These are phyloP conservation scores for Penicillium nucicola DNA, from an alignment of 495 filamentous ascomycete species.

Conservation along the genomic window DNA sequence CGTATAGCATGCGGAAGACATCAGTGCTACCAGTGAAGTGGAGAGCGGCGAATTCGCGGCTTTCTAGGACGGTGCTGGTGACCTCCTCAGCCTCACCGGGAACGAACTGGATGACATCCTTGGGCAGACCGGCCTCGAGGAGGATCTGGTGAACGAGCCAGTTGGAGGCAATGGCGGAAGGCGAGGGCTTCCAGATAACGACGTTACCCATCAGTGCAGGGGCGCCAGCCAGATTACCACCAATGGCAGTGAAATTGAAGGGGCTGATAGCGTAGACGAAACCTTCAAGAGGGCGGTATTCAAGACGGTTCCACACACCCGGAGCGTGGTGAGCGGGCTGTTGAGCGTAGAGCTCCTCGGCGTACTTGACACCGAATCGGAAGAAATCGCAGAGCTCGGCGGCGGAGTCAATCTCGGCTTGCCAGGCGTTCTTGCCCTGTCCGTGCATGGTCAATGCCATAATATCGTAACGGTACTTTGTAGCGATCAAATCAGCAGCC, in stretches of 20 bases:
- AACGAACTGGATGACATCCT: conserved; percentile 79
- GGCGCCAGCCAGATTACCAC: conserved; percentile 71
- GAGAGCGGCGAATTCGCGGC: conserved; percentile 70
- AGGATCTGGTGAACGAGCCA: conserved; percentile 80
- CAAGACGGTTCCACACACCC: conserved; percentile 79
- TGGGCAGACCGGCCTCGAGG: conserved; percentile 75
- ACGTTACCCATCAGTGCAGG: conserved; percentile 83
- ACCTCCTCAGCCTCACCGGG: conserved; percentile 77
- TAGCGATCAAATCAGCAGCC: conserved; percentile 81
- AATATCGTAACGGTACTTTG: conserved; percentile 88
- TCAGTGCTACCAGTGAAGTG: conserved; percentile 81
- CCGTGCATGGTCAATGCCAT: conserved; percentile 93
- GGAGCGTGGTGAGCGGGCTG: conserved; percentile 75
- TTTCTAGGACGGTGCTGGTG: conserved; percentile 65
- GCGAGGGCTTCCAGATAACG: conserved; percentile 84
- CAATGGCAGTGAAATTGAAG: conserved; percentile 90
- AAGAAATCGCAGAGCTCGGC: conserved; percentile 92
- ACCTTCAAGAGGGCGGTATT: conserved; percentile 79
- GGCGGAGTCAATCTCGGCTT: conserved; percentile 93
- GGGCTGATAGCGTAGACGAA: conserved; percentile 85
- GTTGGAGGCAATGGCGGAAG: conserved; percentile 71
- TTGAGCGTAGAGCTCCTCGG: conserved; percentile 80
- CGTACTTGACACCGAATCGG: conserved; percentile 80
- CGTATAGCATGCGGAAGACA: conserved; percentile 79
- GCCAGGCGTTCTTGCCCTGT: conserved; percentile 95